Evolutionary conservation across 2,329 filamentous ascomycete genomes (phyloP).

Genomic region (Rutstroemia sp.): DNA sequence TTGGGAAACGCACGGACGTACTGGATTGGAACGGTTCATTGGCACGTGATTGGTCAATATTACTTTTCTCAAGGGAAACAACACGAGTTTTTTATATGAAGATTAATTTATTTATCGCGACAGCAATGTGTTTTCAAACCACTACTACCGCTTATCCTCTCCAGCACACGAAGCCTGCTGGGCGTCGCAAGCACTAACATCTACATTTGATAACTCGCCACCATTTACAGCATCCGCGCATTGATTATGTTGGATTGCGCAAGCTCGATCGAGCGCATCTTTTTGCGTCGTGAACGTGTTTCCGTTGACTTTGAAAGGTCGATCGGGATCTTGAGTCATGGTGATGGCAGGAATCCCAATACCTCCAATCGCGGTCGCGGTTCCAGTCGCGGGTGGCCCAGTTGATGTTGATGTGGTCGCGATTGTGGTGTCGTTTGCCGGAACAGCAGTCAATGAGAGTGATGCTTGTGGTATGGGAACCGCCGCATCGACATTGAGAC

Average conservation of each 20-base stretch:
- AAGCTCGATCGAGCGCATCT: constrained; percentile 1
- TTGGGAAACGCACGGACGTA: too few relatives aligned
- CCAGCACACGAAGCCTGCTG: not conserved
- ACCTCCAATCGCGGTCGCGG: not conserved
- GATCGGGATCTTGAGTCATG: constrained; percentile 1
- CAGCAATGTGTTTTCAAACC: not conserved
- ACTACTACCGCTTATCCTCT: not conserved
- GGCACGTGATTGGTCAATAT: too few relatives aligned
- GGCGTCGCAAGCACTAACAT: not conserved
- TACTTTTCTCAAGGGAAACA: not conserved
- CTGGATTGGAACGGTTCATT: too few relatives aligned
- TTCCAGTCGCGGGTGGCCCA: not conserved
- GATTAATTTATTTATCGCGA: not conserved
- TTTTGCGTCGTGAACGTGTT: not conserved
- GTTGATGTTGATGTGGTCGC: not conserved
- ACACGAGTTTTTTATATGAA: not conserved
- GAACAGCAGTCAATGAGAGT: not conserved
- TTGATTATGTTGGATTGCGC: constrained; percentile 1
- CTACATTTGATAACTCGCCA: not conserved
- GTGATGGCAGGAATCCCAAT: not conserved
- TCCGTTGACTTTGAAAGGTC: not conserved
- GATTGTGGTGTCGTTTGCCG: not conserved
- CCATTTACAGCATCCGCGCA: constrained; percentile 3
- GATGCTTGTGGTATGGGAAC: not conserved
- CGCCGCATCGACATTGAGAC: not conserved